Percentiles rank a stretch among this genome's conserved stretches.
phyloP scores from a whole-genome alignment of 164 flowering plant species.

The Echeveria elegans region DNA sequence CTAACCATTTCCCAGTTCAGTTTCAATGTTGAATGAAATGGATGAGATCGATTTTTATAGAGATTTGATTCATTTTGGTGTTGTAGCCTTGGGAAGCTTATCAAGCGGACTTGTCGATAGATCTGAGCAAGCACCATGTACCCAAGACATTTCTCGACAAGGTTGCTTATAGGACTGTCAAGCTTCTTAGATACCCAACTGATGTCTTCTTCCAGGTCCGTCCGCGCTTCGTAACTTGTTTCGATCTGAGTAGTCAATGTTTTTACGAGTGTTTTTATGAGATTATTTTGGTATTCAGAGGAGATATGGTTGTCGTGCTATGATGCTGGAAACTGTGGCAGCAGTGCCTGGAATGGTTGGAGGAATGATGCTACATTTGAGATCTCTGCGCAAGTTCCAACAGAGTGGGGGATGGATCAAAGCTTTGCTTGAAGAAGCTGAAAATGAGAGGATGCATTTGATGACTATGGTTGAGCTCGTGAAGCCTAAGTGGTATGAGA shows the following conservation, averaged over 20 bases:
- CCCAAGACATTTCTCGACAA: slow-evolving; percentile 70
- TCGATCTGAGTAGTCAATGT: background rate
- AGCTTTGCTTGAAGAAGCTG: slow-evolving; percentile 89
- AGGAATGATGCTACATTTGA: slow-evolving; percentile 75
- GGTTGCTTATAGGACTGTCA: slow-evolving; percentile 79
- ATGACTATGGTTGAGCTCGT: slow-evolving; percentile 90
- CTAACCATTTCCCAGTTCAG: no score
- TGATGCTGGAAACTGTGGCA: slow-evolving; percentile 95
- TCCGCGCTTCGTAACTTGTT: background rate
- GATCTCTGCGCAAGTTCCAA: slow-evolving; percentile 70
- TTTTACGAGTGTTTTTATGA: background rate
- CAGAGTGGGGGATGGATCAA: slow-evolving; percentile 91
- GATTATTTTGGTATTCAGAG: slow-evolving; percentile 30
- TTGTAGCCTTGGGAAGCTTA: slow-evolving; percentile 89
- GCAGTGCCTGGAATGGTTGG: slow-evolving; percentile 98
- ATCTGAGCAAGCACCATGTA: slow-evolving; percentile 76
- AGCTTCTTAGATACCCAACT: slow-evolving; percentile 73
- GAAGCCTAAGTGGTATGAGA: slow-evolving; percentile 76
- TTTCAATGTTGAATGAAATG: no score
- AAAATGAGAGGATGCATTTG: slow-evolving; percentile 89
- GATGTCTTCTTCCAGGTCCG: slow-evolving; percentile 81
- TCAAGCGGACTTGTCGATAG: slow-evolving; percentile 55
- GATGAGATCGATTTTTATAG: no score
- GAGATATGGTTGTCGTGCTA: slow-evolving; percentile 84
- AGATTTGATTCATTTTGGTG: background rate